Evolutionary conservation across 345 rosid species (phyloP).

Genomic region (Noccaea bulbosa): DNA sequence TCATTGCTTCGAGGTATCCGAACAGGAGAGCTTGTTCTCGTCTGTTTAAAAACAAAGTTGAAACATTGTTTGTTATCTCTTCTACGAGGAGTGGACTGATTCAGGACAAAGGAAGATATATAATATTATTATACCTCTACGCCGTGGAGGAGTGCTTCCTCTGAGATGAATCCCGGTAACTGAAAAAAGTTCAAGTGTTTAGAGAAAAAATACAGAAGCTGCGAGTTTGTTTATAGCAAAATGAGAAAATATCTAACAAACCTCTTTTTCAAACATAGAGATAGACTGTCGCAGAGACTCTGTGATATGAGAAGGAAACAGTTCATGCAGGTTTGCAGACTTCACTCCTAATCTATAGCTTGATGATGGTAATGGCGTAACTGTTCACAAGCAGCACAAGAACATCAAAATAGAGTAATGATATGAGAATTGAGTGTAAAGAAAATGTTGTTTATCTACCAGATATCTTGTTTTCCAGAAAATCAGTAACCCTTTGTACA

Average conservation of each 20-base stretch:
- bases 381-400: constrained; percentile 50
- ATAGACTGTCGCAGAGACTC: constrained; percentile 73
- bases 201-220: constrained; percentile 19
- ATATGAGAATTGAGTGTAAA: constrained; percentile 5
- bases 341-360: constrained; percentile 92
- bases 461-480: constrained; percentile 71
- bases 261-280: constrained; percentile 82
- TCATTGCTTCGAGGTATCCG: constrained; percentile 70
- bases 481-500: constrained; percentile 85
- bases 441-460: constrained; percentile 49
- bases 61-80: constrained; percentile 9
- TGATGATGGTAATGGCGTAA: constrained; percentile 72
- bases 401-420: not conserved
- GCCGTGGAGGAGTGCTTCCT: constrained; percentile 91
- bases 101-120: constrained; percentile 3
- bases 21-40: constrained; percentile 89
- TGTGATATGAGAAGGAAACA: constrained; percentile 72
- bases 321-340: constrained; percentile 79
- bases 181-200: constrained; percentile 48
- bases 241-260: constrained; percentile 30
- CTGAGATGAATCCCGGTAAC: constrained; percentile 89
- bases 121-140: constrained; percentile 70
- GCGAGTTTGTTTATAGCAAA: not conserved
- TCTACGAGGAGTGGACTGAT: not conserved
- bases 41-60: constrained; percentile 48